These are phyloP conservation scores for Viola odorata DNA, from an alignment of 345 rosid species.

Conservation along the genomic window DNA sequence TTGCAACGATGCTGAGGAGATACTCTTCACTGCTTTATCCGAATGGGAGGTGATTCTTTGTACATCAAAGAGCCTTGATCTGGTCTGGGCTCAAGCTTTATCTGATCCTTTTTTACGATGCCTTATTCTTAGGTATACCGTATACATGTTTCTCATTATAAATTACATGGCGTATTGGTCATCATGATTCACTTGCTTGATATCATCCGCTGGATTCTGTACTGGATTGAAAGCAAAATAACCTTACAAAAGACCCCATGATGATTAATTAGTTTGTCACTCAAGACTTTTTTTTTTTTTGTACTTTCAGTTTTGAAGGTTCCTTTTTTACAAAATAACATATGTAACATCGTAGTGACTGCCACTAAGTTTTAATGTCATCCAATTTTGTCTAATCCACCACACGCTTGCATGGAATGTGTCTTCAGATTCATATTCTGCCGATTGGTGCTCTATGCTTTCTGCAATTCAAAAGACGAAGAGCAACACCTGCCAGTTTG, in stretches of 20 bases:
- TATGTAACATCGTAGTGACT: neutral
- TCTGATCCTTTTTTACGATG: slow-evolving; percentile 84
- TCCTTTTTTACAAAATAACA: neutral
- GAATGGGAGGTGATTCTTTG: slow-evolving; percentile 89
- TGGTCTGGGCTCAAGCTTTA: slow-evolving; percentile 91
- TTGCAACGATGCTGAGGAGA: slow-evolving; percentile 59
- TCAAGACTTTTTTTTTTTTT: neutral
- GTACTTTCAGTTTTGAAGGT: neutral
- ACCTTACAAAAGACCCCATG: neutral
- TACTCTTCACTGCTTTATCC: slow-evolving; percentile 63
- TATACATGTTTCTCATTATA: slow-evolving; percentile 1
- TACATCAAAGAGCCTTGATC: slow-evolving; percentile 64
- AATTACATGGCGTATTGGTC: neutral
- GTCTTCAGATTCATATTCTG: slow-evolving; percentile 83
- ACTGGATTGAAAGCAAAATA: neutral
- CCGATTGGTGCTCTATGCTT: slow-evolving; percentile 50
- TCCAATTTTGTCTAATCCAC: neutral
- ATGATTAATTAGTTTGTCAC: neutral
- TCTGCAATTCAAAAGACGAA: slow-evolving; percentile 38
- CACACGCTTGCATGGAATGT: neutral
- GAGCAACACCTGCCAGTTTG: slow-evolving; percentile 69
- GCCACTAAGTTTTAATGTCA: neutral
- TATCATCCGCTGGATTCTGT: neutral
- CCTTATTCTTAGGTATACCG: slow-evolving; percentile 83
- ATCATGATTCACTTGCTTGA: slow-evolving; percentile 1